Conservation (phyloP, 2,329 filamentous ascomycete genomes). For the Zymoseptoria ardabiliae region DNA sequence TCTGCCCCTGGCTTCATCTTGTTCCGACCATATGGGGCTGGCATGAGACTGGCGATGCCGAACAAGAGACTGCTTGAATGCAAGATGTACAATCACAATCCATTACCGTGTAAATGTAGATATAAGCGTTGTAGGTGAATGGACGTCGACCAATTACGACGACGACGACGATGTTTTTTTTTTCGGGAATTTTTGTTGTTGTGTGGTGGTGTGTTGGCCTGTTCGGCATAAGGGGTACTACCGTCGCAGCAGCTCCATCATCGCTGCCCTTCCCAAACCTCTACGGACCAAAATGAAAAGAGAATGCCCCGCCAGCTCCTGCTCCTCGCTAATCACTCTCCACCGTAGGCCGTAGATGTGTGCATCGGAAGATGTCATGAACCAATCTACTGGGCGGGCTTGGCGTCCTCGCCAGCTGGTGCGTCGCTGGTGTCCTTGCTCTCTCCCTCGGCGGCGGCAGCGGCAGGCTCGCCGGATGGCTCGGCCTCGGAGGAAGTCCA, state of each 20-base stretch:
- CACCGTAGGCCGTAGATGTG: conserved; percentile 18
- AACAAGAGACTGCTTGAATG: background rate
- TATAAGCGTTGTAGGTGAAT: background rate
- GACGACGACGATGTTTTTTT: background rate
- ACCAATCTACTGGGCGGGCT: conserved; percentile 35
- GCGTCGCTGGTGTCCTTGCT: conserved; percentile 49
- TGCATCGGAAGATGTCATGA: conserved; percentile 13
- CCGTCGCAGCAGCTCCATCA: conserved; percentile 15
- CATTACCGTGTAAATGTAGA: background rate
- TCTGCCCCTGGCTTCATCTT: background rate
- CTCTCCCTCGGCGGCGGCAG: conserved; percentile 42
- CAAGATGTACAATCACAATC: background rate
- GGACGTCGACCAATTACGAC: background rate
- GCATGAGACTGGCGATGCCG: background rate
- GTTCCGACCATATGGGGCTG: background rate
- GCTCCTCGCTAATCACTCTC: conserved; percentile 16
- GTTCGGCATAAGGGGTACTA: conserved; percentile 16
- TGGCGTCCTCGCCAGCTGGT: conserved; percentile 46
- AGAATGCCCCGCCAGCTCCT: conserved; percentile 19
- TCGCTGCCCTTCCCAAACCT: conserved; percentile 12
- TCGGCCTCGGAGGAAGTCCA: conserved; percentile 99
- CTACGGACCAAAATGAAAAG: conserved; percentile 20
- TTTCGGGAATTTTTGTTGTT: conserved; percentile 8
- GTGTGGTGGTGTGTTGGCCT: conserved; percentile 13
- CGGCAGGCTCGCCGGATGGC: conserved; percentile 50